Evolutionary conservation across 2,329 filamentous ascomycete species (phyloP).

Genomic region (Apiospora koreana): DNA sequence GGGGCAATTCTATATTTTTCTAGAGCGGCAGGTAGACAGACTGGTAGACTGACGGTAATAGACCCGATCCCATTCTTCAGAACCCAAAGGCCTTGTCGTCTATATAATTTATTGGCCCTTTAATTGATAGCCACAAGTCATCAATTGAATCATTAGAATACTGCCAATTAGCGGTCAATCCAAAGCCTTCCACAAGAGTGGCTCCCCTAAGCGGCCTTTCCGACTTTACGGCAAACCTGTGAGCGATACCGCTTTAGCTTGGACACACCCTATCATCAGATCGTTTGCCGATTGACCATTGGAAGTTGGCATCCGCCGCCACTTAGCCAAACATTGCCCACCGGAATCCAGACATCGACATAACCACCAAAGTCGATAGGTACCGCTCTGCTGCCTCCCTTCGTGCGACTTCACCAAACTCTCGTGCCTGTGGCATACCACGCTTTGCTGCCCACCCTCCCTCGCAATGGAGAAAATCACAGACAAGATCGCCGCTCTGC

Average conservation of each 20-base stretch:
- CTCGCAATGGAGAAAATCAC: conserved; percentile 79
- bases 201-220: neutral
- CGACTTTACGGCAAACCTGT: neutral
- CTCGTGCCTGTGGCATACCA: neutral
- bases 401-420: neutral
- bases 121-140: neutral
- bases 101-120: neutral
- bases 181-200: neutral
- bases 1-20: conserved; percentile 3
- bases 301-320: neutral
- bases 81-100: neutral
- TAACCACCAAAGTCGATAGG: neutral
- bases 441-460: neutral
- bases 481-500: conserved; percentile 90
- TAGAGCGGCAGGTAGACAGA: neutral
- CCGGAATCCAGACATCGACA: neutral
- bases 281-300: neutral
- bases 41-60: too few species aligned
- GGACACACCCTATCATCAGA: neutral
- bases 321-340: neutral
- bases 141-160: too few species aligned
- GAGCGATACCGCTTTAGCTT: neutral
- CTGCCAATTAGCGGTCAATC: too few species aligned
- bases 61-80: neutral
- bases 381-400: neutral